Conservation (phyloP, 345 rosid species). For the Dipteronia dyeriana region DNA sequence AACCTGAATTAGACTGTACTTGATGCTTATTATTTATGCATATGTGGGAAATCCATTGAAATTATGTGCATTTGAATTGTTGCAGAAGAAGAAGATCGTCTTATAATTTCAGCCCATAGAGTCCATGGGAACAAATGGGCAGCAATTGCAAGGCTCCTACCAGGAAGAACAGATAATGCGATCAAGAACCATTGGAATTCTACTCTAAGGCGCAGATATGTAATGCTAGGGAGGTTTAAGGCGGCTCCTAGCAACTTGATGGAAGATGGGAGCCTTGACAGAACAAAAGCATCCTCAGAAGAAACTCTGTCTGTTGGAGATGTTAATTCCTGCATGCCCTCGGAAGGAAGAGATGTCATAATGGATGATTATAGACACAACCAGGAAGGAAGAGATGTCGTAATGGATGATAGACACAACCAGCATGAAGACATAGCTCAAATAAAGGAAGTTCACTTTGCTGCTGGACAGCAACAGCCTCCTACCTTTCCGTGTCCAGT, state of each 20-base stretch:
- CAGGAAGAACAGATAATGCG: slow-evolving; percentile 87
- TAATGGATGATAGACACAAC: slow-evolving; percentile 9
- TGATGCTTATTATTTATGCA: slow-evolving; percentile 5
- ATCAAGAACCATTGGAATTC: slow-evolving; percentile 97
- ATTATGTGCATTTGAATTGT: slow-evolving; percentile 13
- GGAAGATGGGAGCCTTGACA: slow-evolving; percentile 41
- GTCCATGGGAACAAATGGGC: slow-evolving; percentile 96
- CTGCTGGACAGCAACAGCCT: background rate
- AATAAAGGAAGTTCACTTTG: slow-evolving; percentile 2
- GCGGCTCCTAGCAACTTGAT: slow-evolving; percentile 20
- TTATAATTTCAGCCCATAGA: slow-evolving; percentile 68
- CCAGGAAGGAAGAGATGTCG: background rate
- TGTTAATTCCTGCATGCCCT: slow-evolving; percentile 24
- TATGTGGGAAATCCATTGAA: slow-evolving; percentile 9
- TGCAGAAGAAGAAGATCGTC: slow-evolving; percentile 81
- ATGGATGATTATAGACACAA: slow-evolving; percentile 9
- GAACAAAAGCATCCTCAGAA: slow-evolving; percentile 49
- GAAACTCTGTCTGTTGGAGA: slow-evolving; percentile 50
- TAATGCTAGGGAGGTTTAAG: slow-evolving; percentile 35
- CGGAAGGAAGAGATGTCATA: slow-evolving; percentile 27
- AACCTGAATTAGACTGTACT: background rate
- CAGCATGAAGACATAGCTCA: slow-evolving; percentile 6
- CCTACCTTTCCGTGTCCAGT: slow-evolving; percentile 9
- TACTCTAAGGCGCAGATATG: slow-evolving; percentile 61
- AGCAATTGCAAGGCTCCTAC: slow-evolving; percentile 68